phyloP scores from a whole-genome alignment of 352 stramenopile genomes.

The Globisporangium uncinulatum region DNA sequence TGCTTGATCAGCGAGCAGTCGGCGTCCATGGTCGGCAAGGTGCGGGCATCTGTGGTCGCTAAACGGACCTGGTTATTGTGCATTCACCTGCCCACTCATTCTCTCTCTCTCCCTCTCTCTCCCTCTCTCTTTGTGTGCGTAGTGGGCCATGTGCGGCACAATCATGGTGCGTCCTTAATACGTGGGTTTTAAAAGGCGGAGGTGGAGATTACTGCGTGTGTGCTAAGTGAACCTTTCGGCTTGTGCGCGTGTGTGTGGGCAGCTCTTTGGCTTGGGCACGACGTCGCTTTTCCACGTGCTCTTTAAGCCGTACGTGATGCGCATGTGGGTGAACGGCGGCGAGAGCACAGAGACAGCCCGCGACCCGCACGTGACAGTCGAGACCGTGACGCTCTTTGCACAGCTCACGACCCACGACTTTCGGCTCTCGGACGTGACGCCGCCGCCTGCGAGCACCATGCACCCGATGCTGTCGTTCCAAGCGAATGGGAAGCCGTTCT shows the following conservation, averaged over 20 bases:
- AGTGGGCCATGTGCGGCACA: slow-evolving; percentile 86
- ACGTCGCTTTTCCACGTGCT: slow-evolving; percentile 81
- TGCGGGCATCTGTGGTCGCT: slow-evolving; percentile 5
- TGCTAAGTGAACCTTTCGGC: not conserved
- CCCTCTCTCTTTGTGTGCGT: not conserved
- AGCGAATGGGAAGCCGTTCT: slow-evolving; percentile 57
- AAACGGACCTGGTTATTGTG: not conserved
- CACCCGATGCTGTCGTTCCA: slow-evolving; percentile 85
- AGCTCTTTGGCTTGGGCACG: slow-evolving; percentile 77
- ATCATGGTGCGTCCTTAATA: slow-evolving; percentile 47
- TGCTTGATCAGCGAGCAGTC: slow-evolving; percentile 72
- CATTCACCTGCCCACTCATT: too few relatives aligned
- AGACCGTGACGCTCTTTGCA: slow-evolving; percentile 70
- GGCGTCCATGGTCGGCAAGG: slow-evolving; percentile 67
- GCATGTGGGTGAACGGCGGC: slow-evolving; percentile 55
- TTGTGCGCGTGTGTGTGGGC: not conserved
- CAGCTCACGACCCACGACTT: slow-evolving; percentile 48
- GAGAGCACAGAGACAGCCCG: slow-evolving; percentile 9
- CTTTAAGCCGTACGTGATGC: slow-evolving; percentile 84
- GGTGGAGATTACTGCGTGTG: not conserved
- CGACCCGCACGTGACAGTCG: slow-evolving; percentile 47
- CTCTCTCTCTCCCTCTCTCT: too few relatives aligned
- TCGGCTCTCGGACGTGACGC: slow-evolving; percentile 48
- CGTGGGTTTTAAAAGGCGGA: not conserved
- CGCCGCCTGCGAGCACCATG: slow-evolving; percentile 50